A percentile compares a stretch with the other conserved stretches of the same genome.
Evolutionary conservation across 148 eudicot genomes (phyloP).

Genomic region (Hydrangea macrophylla): DNA sequence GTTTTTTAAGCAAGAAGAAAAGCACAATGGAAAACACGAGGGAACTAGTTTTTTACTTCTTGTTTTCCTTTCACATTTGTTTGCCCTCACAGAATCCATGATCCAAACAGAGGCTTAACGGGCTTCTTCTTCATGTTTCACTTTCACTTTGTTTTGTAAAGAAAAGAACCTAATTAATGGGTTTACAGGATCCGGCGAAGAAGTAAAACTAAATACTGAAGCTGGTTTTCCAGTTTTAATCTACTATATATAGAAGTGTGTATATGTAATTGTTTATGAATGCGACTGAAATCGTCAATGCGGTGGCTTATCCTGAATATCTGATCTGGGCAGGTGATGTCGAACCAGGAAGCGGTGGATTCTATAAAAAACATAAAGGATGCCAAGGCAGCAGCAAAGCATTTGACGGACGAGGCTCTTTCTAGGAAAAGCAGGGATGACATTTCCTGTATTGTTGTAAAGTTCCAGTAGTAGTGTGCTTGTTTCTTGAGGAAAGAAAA

Average conservation of each 20-base stretch:
- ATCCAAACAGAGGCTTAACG: no score
- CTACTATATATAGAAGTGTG: no score
- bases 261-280: neutral
- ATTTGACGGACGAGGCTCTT: slow-evolving; percentile 64
- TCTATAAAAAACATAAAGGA: slow-evolving; percentile 56
- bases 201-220: neutral
- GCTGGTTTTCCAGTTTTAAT: neutral
- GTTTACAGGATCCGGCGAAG: neutral
- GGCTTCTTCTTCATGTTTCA: neutral
- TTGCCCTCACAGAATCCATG: no score
- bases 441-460: slow-evolving; percentile 87
- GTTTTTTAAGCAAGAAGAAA: no score
- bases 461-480: slow-evolving; percentile 50
- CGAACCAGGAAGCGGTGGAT: slow-evolving; percentile 81
- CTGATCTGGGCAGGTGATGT: slow-evolving; percentile 76
- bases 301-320: neutral
- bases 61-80: no score
- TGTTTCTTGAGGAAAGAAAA: neutral
- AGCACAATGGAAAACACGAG: no score
- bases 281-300: neutral
- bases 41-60: no score
- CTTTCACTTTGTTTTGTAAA: neutral
- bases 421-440: slow-evolving; percentile 84
- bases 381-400: slow-evolving; percentile 70
- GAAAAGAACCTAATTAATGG: neutral